A percentile compares a stretch with the other conserved stretches of the same genome.
Conservation (phyloP, 2,329 filamentous ascomycete genomes). For the Cordyceps javanica region DNA sequence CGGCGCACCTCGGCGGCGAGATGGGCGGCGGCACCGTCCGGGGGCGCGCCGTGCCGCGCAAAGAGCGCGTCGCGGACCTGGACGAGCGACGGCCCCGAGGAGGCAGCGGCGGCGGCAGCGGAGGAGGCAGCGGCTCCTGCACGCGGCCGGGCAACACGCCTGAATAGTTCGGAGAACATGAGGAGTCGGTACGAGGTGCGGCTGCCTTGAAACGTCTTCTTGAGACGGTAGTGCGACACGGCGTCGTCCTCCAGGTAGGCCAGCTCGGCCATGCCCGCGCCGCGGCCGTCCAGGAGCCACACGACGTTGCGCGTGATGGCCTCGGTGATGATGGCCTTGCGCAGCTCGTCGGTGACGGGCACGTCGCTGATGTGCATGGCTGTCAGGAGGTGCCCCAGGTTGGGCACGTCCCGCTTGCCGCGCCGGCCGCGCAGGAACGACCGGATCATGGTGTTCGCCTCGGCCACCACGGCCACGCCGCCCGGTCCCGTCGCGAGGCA, state of each 20-base stretch:
- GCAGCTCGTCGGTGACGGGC: slow-evolving; percentile 32
- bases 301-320: slow-evolving; percentile 45
- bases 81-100: slow-evolving; percentile 20
- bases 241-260: slow-evolving; percentile 36
- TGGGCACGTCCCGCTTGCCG: slow-evolving; percentile 37
- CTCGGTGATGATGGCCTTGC: slow-evolving; percentile 39
- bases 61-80: slow-evolving; percentile 40
- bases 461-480: slow-evolving; percentile 11
- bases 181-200: slow-evolving; percentile 43
- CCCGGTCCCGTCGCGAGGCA: slow-evolving; percentile 32
- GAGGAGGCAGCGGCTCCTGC: too few relatives aligned
- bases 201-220: slow-evolving; percentile 39
- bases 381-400: slow-evolving; percentile 43
- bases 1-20: slow-evolving; percentile 38
- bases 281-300: slow-evolving; percentile 39
- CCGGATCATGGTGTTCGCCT: slow-evolving; percentile 35
- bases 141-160: slow-evolving; percentile 18
- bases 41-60: slow-evolving; percentile 39
- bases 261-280: slow-evolving; percentile 35
- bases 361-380: slow-evolving; percentile 39
- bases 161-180: too few relatives aligned
- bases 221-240: slow-evolving; percentile 39
- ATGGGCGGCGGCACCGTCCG: slow-evolving; percentile 29
- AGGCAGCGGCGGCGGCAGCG: too few relatives aligned
- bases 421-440: slow-evolving; percentile 33